Evolutionary conservation across 305 asterid genomes (phyloP).

Genomic region (Fraxinus ornus): DNA sequence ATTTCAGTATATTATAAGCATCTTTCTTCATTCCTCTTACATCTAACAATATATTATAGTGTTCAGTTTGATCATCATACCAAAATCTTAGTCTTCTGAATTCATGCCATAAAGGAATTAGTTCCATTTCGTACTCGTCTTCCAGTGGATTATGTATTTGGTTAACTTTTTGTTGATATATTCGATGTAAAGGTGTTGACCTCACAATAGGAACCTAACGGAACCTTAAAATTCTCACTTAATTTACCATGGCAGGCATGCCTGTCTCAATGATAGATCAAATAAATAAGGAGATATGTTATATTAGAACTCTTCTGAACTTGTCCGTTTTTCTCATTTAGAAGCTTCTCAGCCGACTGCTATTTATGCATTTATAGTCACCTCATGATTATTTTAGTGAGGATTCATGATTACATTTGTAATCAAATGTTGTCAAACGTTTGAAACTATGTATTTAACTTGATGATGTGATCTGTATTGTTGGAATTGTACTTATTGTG

Average conservation of each 20-base stretch:
- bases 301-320: not conserved
- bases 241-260: not conserved
- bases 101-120: not conserved
- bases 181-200: not conserved
- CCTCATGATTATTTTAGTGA: not conserved
- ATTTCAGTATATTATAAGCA: not conserved
- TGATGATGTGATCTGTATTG: conserved; percentile 1
- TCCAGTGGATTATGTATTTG: not conserved
- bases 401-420: not conserved
- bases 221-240: not conserved
- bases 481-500: conserved; percentile 19
- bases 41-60: not conserved
- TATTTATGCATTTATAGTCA: not conserved
- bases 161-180: not conserved
- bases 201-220: not conserved
- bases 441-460: conserved; percentile 2
- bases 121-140: not conserved
- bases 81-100: not conserved
- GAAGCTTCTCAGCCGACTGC: not conserved
- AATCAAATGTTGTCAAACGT: not conserved
- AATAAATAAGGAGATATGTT: not conserved
- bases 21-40: not conserved
- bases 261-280: not conserved
- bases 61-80: not conserved
- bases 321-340: not conserved